A percentile compares a stretch with the other conserved stretches of the same genome.
Evolutionary conservation across 129 eudicot species (phyloP).

Genomic region (Gnaphalium uliginosum): DNA sequence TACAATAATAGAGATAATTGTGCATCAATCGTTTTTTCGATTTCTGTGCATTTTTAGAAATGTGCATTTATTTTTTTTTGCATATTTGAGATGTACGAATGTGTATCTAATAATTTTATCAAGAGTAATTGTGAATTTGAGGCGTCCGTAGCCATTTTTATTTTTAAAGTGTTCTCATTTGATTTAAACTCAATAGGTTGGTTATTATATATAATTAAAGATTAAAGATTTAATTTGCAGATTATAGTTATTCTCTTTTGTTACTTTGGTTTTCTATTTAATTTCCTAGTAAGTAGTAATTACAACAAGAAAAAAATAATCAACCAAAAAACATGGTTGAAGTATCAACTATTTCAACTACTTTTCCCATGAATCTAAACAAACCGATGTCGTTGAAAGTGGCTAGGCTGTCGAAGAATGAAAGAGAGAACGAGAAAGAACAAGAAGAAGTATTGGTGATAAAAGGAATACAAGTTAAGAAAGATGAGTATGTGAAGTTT

Average conservation of each 20-base stretch:
- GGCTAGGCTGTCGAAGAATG: conserved; percentile 23
- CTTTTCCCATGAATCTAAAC: conserved; percentile 25
- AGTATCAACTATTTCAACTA: background rate
- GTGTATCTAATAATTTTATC: no score
- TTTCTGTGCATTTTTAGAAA: no score
- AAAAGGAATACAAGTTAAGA: conserved; percentile 28
- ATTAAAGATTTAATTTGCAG: background rate
- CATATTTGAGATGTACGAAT: no score
- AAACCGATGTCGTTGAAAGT: conserved; percentile 24
- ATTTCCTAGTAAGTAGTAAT: background rate
- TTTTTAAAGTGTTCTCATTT: no score
- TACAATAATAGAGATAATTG: no score
- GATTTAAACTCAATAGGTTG: no score
- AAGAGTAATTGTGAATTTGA: no score
- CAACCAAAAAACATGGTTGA: conserved; percentile 26
- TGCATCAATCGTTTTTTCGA: no score
- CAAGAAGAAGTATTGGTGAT: conserved; percentile 38
- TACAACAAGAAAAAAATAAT: background rate
- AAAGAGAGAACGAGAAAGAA: conserved; percentile 20
- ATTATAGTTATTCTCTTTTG: no score
- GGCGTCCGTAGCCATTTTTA: no score
- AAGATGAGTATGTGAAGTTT: conserved; percentile 38
- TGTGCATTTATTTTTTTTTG: no score
- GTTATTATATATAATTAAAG: no score
- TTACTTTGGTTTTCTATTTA: background rate